Evolutionary conservation across 495 filamentous ascomycete species (phyloP), one percentile per base, ranked within the genome.

Genomic region (Xanthoparmelia taractica): DNA sequence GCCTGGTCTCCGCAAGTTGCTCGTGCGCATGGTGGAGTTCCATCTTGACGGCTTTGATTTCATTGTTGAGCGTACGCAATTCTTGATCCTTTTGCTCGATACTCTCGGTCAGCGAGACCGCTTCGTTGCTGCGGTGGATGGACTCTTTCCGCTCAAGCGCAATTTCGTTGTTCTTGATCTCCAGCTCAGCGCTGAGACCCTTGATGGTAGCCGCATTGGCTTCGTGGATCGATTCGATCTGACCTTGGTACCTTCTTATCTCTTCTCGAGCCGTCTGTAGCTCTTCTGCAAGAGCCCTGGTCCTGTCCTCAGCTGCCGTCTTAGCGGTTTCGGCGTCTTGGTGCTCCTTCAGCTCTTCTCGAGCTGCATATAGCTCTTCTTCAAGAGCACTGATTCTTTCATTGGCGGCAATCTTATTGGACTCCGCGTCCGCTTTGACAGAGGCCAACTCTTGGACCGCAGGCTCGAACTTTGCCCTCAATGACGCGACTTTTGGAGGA

Each of bases 71-170:
- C 58, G 56, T 63, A 58, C 65, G 36, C 65, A 61, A 77, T 71
- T 56, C 76, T 75, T 73, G 74, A 43, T 74, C 77, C 61, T 76
- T 75, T 58, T 79, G 77, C 0, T 77, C 76, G 45, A 72, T 75
- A 23, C 75, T 71, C 43, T 79, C 77, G 3, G 78, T 74, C 64
- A 78, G 74, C 10, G 72, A 59, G n/a, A 58, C 65, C 12, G 65
- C 65, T 58, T 70, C 68, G 8, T 64, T 64, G 20, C 59, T 65
- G 70, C 40, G 79, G 63, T n/a, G 77, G 74, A 13, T 68, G 68
- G 52, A 75, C 76, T 65, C 72, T 73, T 27, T 69, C 67, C 59
- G 78, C 76, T 33, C 66, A 57, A 60, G 48, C 34, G 57, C 65
- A n/a, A 67, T 45, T 47, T 67, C 60, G 8, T 52, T 41, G 15